These are phyloP conservation scores for Arachnopeziza araneosa DNA, from an alignment of 2,329 filamentous ascomycete genomes.

Conservation along the genomic window DNA sequence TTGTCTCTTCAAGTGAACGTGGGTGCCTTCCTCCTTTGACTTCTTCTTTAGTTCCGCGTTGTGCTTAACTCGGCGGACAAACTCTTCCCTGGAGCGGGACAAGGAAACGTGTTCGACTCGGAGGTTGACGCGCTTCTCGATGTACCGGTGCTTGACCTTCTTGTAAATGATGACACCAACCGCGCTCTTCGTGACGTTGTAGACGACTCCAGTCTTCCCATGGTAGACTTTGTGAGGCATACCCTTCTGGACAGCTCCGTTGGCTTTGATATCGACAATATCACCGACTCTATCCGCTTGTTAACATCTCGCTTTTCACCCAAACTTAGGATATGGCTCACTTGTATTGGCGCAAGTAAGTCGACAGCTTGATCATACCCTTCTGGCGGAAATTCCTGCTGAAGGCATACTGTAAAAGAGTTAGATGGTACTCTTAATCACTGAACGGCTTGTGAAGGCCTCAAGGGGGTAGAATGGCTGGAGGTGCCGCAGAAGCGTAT, in stretches of 20 bases:
- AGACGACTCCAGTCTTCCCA: conserved; percentile 79
- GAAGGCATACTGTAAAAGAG: conserved; percentile 64
- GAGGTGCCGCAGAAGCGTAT: not conserved
- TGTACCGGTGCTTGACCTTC: conserved; percentile 98
- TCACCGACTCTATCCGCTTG: conserved; percentile 72
- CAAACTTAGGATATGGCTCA: conserved; percentile 38
- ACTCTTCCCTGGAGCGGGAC: conserved; percentile 94
- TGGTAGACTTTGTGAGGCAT: conserved; percentile 14
- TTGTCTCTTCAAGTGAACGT: conserved; percentile 90
- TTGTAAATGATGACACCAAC: conserved; percentile 99
- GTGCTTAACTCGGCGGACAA: conserved; percentile 92
- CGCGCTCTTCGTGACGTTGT: conserved; percentile 98
- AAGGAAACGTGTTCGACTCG: conserved; percentile 94
- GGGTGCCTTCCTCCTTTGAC: conserved; percentile 83
- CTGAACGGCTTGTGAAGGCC: not conserved
- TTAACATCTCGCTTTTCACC: conserved; percentile 35
- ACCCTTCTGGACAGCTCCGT: conserved; percentile 51
- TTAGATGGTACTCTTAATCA: conserved; percentile 35
- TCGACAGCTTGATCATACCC: conserved; percentile 88
- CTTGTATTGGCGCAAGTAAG: conserved; percentile 93
- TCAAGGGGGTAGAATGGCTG: not conserved
- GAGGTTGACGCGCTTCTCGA: conserved; percentile 99
- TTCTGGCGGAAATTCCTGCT: conserved; percentile 77
- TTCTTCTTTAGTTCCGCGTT: conserved; percentile 90
- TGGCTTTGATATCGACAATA: conserved; percentile 97